Evolutionary conservation across 2,329 filamentous ascomycete genomes (phyloP), one percentile per base, ranked within the genome.

Genomic region (Aaosphaeria pasadenensis): DNA sequence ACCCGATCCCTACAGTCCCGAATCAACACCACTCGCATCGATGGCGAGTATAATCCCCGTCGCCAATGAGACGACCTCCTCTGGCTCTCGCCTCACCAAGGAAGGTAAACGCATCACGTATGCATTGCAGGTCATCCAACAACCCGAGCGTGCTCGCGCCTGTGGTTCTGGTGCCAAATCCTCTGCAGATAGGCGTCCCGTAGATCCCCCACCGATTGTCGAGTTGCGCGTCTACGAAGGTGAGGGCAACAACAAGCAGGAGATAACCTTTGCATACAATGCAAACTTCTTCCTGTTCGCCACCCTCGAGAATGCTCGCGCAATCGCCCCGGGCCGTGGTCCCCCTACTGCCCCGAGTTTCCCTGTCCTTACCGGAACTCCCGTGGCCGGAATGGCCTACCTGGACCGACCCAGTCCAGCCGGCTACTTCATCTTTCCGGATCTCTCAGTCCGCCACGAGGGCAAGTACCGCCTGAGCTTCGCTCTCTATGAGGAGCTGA

Each of bases 401-500:
- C 81, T 99, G 44, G 92, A 97, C 67, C 87, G 92, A 40, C 94
- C 94, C 1, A 73, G 70, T 2, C 82, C 82, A 17, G 84, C 84
- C 11, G 94, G 91, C 46, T 99, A 97, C 71, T 99, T 99, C 72
- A 89, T 99, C 70, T 99, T 99, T 69, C 94, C 94, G 3, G 94
- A 99, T 71, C 77, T 97, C 30, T 96, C 92, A 0, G 92, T 99
- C 42, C 86, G 94, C 48, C 92, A 99, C 64, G 94, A 99, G 71
- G 94, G 94, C 53, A 86, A 87, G 58, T 99, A 96, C 71, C 81
- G 87, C n/a, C 75, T 99, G 46, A 88, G 85, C 53, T 97, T 99
- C 73, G 91, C 90, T 62, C 76, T 99, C 32, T 97, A 94, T 61
- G 94, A 99, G 74, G 88, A 95, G 67, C 86, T 91, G 65, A 96